phyloP scores from a whole-genome alignment of 257 asterid genomes.

The Solanum sparsipilum region DNA sequence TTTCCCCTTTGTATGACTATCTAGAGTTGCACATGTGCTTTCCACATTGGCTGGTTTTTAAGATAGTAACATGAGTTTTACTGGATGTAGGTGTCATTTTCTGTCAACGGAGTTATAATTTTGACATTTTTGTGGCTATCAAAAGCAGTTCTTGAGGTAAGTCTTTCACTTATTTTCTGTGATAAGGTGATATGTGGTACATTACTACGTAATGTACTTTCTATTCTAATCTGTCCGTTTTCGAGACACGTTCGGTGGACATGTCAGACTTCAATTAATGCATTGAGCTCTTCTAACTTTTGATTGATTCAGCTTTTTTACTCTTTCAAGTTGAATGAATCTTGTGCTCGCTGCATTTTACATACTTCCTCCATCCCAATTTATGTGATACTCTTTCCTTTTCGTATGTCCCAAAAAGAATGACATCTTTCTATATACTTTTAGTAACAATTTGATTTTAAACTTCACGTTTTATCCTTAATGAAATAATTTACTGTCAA shows the following conservation, averaged over 20 bases:
- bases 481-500: not conserved
- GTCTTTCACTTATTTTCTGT: not conserved
- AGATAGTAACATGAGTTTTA: not conserved
- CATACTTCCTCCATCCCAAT: not conserved
- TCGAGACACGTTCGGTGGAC: not conserved
- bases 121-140: conserved; percentile 82
- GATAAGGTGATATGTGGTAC: not conserved
- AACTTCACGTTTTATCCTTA: not conserved
- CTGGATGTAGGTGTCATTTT: conserved; percentile 67
- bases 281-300: not conserved
- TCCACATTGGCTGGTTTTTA: not conserved
- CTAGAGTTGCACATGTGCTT: not conserved
- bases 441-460: not conserved
- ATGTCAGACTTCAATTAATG: not conserved
- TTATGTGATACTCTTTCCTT: not conserved
- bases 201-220: not conserved
- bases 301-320: not conserved
- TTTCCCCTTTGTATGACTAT: not conserved
- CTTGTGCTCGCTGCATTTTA: not conserved
- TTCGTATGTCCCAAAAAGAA: not conserved
- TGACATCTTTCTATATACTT: not conserved
- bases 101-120: conserved; percentile 76
- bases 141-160: conserved; percentile 83
- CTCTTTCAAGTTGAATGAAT: not conserved
- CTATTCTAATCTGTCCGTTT: not conserved